Evolutionary conservation across 441 rosid genomes (phyloP).

Genomic region (Croton setiger): DNA sequence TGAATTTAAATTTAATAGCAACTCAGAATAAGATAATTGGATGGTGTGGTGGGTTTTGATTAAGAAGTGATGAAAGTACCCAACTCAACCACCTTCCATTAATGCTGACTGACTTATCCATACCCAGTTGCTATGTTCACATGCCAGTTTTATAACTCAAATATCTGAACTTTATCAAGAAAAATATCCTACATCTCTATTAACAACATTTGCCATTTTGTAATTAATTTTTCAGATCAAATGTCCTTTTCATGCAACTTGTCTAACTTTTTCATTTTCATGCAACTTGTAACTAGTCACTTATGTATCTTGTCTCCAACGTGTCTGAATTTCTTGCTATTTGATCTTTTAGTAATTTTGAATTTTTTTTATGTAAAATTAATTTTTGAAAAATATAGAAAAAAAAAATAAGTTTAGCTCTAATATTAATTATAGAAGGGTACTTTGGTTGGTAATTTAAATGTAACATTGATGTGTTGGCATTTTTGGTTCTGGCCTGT

Average conservation of each 20-base stretch:
- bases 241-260: not conserved
- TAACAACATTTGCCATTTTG: not conserved
- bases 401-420: too few relatives aligned
- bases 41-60: not conserved
- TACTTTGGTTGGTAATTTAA: too few relatives aligned
- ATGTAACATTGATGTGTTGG: too few relatives aligned
- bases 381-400: too few relatives aligned
- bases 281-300: not conserved
- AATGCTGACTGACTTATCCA: not conserved
- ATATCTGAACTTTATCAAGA: not conserved
- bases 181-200: not conserved
- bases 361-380: too few relatives aligned
- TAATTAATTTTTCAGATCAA: not conserved
- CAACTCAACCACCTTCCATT: not conserved
- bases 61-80: too few relatives aligned
- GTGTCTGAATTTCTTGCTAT: not conserved
- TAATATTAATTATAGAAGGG: too few relatives aligned
- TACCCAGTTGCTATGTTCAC: not conserved
- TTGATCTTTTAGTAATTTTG: too few relatives aligned
- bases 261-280: too few relatives aligned
- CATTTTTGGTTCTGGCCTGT: too few relatives aligned
- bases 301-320: not conserved
- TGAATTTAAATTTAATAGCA: too few relatives aligned
- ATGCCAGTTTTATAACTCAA: not conserved
- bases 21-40: not conserved